Conservation (phyloP, 805 yeast genomes). For the Monosporozyma yasuniensis region DNA sequence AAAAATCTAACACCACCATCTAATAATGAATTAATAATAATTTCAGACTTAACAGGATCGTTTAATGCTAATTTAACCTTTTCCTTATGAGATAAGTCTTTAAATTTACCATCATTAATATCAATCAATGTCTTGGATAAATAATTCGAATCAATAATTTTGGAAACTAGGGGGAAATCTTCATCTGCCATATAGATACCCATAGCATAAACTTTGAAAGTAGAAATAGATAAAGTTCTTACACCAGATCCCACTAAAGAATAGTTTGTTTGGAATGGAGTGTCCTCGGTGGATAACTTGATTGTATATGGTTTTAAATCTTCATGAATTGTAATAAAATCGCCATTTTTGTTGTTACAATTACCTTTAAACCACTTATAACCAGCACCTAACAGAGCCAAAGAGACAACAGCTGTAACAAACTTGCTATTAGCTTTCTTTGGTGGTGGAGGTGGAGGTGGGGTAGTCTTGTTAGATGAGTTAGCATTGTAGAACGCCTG, state of each 20-base stretch:
- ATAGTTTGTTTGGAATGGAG: constrained; percentile 33
- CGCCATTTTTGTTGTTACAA: constrained; percentile 26
- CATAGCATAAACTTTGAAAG: constrained; percentile 76
- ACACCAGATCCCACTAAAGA: constrained; percentile 70
- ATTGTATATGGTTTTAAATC: constrained; percentile 43
- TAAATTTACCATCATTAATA: constrained; percentile 18
- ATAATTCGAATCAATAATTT: constrained; percentile 37
- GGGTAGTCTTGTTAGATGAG: background rate
- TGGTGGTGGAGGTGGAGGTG: background rate
- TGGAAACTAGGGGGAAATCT: constrained; percentile 39
- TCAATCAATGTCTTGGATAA: constrained; percentile 33
- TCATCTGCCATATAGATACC: constrained; percentile 68
- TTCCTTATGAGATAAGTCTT: constrained; percentile 28
- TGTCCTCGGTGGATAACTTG: constrained; percentile 15
- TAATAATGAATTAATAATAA: constrained; percentile 48
- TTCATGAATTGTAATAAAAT: constrained; percentile 33
- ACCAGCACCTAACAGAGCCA: background rate
- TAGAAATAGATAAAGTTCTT: constrained; percentile 72
- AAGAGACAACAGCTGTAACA: constrained; percentile 6
- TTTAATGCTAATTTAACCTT: constrained; percentile 38
- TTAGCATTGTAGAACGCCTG: background rate
- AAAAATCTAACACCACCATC: constrained; percentile 52
- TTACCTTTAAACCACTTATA: background rate
- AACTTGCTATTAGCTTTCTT: background rate
- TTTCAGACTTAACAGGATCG: constrained; percentile 44